Evolutionary conservation across 129 eudicot genomes (phyloP).

Genomic region (Lactuca sativa): DNA sequence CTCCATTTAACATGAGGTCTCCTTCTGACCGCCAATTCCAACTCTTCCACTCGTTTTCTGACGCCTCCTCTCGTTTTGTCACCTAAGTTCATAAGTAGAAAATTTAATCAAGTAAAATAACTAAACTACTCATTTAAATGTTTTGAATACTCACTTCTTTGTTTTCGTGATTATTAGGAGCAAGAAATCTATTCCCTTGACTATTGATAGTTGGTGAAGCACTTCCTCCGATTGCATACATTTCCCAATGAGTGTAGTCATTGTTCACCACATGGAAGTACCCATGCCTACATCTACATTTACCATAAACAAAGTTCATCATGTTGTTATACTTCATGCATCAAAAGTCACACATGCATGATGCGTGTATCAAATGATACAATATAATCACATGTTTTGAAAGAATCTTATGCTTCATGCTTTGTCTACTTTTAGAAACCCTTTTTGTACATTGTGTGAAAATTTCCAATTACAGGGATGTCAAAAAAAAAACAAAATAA

Average conservation of each 20-base stretch:
- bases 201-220: constrained; percentile 84
- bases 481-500: background rate
- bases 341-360: background rate
- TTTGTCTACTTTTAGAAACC: background rate
- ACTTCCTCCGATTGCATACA: constrained; percentile 92
- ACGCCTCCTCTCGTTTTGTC: constrained; percentile 72
- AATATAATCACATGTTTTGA: constrained; percentile 7
- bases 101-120: background rate
- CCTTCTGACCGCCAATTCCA: constrained; percentile 96
- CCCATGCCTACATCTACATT: constrained; percentile 68
- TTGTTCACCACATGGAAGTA: constrained; percentile 88
- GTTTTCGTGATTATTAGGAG: constrained; percentile 50
- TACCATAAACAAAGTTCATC: constrained; percentile 1
- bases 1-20: constrained; percentile 83
- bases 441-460: constrained; percentile 13
- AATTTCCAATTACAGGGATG: background rate
- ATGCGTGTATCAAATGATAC: constrained; percentile 2
- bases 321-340: background rate
- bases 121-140: background rate
- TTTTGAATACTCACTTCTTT: constrained; percentile 51
- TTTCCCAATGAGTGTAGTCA: constrained; percentile 87
- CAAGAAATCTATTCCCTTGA: constrained; percentile 82
- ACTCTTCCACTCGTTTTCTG: constrained; percentile 60
- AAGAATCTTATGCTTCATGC: constrained; percentile 9
- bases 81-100: constrained; percentile 37